A percentile compares a stretch with the other conserved stretches of the same genome.
These are phyloP conservation scores for Sambucus nigra DNA, from an alignment of 129 eudicot species.

Conservation along the genomic window DNA sequence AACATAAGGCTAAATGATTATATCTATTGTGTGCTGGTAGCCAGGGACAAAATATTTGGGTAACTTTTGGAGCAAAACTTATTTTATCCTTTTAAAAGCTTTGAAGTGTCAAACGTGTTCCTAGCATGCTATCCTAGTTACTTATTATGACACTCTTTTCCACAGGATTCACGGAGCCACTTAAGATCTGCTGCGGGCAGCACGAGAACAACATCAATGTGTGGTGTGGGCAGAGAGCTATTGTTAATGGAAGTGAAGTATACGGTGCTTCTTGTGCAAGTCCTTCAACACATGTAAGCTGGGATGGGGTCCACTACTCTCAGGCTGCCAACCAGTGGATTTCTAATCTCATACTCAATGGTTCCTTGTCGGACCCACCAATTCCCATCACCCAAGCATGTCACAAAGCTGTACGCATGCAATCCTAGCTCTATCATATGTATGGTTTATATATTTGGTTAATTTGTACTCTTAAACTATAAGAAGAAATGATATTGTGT, in stretches of 20 bases:
- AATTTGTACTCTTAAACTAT: too few relatives aligned
- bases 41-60: too few relatives aligned
- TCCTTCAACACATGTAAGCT: slow-evolving; percentile 32
- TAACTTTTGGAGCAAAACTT: too few relatives aligned
- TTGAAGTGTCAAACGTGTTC: too few relatives aligned
- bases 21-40: too few relatives aligned
- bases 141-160: too few relatives aligned
- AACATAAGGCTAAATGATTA: too few relatives aligned
- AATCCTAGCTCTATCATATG: not conserved
- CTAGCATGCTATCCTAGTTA: too few relatives aligned
- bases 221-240: slow-evolving; percentile 37
- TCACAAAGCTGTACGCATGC: slow-evolving; percentile 6
- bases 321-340: slow-evolving; percentile 62
- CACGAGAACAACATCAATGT: slow-evolving; percentile 25
- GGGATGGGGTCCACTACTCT: slow-evolving; percentile 67
- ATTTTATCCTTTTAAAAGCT: too few relatives aligned
- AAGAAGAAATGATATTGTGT: too few relatives aligned
- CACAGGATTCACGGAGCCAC: slow-evolving; percentile 55
- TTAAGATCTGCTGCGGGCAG: slow-evolving; percentile 49
- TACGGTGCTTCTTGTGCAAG: slow-evolving; percentile 35
- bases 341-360: slow-evolving; percentile 37
- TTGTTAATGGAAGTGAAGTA: slow-evolving; percentile 37
- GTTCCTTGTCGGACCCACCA: slow-evolving; percentile 44
- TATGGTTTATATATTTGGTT: too few relatives aligned
- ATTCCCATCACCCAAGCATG: slow-evolving; percentile 33